These are phyloP conservation scores for Trichophaea hybrida DNA, from an alignment of 2,329 filamentous ascomycete species.

Conservation along the genomic window DNA sequence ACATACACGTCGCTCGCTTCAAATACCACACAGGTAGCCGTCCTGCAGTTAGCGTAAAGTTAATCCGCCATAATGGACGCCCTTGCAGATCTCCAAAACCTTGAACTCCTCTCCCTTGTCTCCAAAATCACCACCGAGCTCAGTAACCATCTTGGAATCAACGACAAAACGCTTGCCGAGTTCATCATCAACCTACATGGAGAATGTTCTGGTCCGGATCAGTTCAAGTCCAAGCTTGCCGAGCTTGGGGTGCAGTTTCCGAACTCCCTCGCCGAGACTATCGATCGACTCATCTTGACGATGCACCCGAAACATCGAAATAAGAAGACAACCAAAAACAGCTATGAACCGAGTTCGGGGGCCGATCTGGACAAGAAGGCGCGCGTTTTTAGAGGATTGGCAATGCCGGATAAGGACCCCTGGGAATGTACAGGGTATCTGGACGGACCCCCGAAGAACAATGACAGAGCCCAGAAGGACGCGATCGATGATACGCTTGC, in stretches of 20 bases:
- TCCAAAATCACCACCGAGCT: conserved; percentile 89
- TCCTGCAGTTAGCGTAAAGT: not conserved
- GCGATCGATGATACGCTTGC: conserved; percentile 88
- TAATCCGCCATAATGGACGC: conserved; percentile 17
- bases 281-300: conserved; percentile 74
- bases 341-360: conserved; percentile 31
- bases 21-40: too few species aligned
- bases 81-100: conserved; percentile 83
- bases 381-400: conserved; percentile 77
- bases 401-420: conserved; percentile 60
- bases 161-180: conserved; percentile 88
- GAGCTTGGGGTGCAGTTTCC: conserved; percentile 72
- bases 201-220: conserved; percentile 43
- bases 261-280: conserved; percentile 71
- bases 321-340: conserved; percentile 32
- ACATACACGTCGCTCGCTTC: too few species aligned
- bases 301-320: conserved; percentile 83
- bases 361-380: conserved; percentile 55
- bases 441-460: conserved; percentile 17
- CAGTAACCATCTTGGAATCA: conserved; percentile 82
- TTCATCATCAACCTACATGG: conserved; percentile 86
- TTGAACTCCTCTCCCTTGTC: conserved; percentile 87
- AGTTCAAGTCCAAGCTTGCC: conserved; percentile 64
- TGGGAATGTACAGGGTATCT: conserved; percentile 39
- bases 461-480: conserved; percentile 38